Evolutionary conservation across 2,329 filamentous ascomycete species (phyloP).

Genomic region (Hirsutella rhossiliensis): DNA sequence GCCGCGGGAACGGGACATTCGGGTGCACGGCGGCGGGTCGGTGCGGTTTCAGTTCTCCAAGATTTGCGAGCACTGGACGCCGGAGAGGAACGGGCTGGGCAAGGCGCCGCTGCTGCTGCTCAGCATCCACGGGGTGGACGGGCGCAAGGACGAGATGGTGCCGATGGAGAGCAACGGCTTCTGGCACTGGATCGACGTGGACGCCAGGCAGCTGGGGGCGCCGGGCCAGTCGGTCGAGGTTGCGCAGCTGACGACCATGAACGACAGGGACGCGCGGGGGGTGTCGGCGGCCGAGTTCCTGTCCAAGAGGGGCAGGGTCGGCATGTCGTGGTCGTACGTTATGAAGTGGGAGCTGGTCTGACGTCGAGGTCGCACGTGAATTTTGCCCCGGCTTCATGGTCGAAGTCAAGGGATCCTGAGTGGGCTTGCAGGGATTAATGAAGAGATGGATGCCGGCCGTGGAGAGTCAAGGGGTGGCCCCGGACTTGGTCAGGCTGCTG

Average conservation of each 20-base stretch:
- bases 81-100: constrained; percentile 53
- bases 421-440: no score
- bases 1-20: constrained; percentile 40
- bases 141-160: constrained; percentile 53
- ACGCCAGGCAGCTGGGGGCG: constrained; percentile 49
- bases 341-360: constrained; percentile 38
- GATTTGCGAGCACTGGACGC: constrained; percentile 71
- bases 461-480: no score
- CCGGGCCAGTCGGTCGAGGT: constrained; percentile 58
- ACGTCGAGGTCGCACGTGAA: not conserved
- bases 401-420: no score
- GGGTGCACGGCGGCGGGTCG: constrained; percentile 40
- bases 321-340: constrained; percentile 32
- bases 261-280: constrained; percentile 34
- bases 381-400: not conserved
- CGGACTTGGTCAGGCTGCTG: no score
- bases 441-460: no score
- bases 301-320: constrained; percentile 28
- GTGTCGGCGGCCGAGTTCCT: constrained; percentile 34
- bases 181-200: constrained; percentile 73
- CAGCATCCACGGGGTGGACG: constrained; percentile 52
- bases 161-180: constrained; percentile 67
- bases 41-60: constrained; percentile 74
- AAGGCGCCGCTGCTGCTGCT: constrained; percentile 60
- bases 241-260: constrained; percentile 42